Evolutionary conservation across 73 alveolate genomes (phyloP).

Genomic region (Paramecium bursaria): DNA sequence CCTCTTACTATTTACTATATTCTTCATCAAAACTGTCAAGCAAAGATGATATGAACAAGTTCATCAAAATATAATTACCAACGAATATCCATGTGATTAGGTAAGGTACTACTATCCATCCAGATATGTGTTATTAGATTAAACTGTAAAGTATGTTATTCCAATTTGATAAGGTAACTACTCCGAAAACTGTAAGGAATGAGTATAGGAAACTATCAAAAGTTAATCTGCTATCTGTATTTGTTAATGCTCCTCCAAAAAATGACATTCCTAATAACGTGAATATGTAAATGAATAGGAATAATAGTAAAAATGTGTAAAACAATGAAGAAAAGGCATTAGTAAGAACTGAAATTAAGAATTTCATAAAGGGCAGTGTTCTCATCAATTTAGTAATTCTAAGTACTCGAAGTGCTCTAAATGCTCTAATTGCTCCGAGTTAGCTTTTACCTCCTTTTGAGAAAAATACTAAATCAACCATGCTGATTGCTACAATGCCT

Average conservation of each 20-base stretch:
- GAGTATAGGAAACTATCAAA: slow-evolving; percentile 81
- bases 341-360: slow-evolving; percentile 76
- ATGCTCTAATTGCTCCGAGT: slow-evolving; percentile 35
- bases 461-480: slow-evolving; percentile 76
- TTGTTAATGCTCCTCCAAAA: slow-evolving; percentile 76
- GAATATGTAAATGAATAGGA: slow-evolving; percentile 81
- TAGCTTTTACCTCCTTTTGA: slow-evolving; percentile 73
- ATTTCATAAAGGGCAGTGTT: slow-evolving; percentile 77
- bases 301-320: slow-evolving; percentile 78
- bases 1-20: too few relatives aligned
- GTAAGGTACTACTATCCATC: slow-evolving; percentile 73
- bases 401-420: slow-evolving; percentile 79
- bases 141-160: slow-evolving; percentile 81
- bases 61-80: slow-evolving; percentile 94
- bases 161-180: slow-evolving; percentile 95
- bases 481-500: slow-evolving; percentile 72
- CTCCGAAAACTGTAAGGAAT: slow-evolving; percentile 78
- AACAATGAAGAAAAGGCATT: slow-evolving; percentile 75
- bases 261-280: slow-evolving; percentile 84
- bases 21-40: slow-evolving; percentile 87
- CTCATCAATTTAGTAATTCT: slow-evolving; percentile 85
- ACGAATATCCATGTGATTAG: slow-evolving; percentile 92
- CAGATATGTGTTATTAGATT: slow-evolving; percentile 67
- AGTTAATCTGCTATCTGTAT: slow-evolving; percentile 58
- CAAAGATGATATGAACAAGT: slow-evolving; percentile 92